Evolutionary conservation across 2,329 filamentous ascomycete genomes (phyloP), one percentile per base, ranked within the genome.

Genomic region (Curvularia spicifera): DNA sequence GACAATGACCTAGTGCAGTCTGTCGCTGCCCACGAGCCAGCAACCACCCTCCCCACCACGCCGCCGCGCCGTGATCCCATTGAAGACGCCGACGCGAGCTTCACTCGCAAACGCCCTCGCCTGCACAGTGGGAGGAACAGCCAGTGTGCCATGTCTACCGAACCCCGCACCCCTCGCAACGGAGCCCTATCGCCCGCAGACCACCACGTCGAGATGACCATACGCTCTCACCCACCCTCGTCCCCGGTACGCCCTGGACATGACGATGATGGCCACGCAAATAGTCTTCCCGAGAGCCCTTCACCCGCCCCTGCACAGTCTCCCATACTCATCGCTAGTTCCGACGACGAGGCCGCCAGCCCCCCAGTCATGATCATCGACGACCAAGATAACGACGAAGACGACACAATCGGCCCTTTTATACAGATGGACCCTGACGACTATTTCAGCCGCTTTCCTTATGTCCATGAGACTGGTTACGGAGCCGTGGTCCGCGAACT

Each of bases 61-160:
- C 74, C 73, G 63, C 71, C 73, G 20, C 74, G 74, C 61, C 79
- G 79, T 70, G 76, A 81, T 63, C 73, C 76, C 56, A 75, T 76
- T 59, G 78, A 78, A 68, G 79, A 82, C 72, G 76, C 77, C 54
- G 76, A 81, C 67, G 71, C 76, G 51, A 78, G 78, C 35, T 74
- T 78, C 56, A 77, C 78, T 31, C 78, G 80, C 68, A 82, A 82
- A 73, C 78, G 79, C 68, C 79, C 78, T 58, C 69, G 73, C 46
- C 67, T 75, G 51, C 80, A 78, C 66, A 76, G 77, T 66, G 79
- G 73, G 64, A 65, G 61, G 62, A 65, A 63, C 53, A 68, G 67
- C 44, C 65, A 65, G 51, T 68, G 67, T 53, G 67, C 69, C 62
- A 73, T 76, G 66, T 71, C 74, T 24, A 57, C 69, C 51, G 68